phyloP scores from a whole-genome alignment of 192 early-diverging fungal genomes.

The Umbelopsis sp. region DNA sequence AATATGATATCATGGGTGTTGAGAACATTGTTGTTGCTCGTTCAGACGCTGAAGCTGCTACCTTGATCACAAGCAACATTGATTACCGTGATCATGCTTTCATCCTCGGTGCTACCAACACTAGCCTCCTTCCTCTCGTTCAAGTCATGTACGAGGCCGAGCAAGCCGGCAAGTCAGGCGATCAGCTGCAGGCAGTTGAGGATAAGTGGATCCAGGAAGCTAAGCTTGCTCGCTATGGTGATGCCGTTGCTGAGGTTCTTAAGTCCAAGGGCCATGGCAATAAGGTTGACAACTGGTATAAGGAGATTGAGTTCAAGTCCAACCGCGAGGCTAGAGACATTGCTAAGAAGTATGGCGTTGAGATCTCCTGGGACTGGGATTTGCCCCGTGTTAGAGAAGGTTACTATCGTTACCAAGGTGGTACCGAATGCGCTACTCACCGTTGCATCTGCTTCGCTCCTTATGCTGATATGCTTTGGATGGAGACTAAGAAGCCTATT shows the following conservation, averaged over 20 bases:
- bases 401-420: slow-evolving; percentile 96
- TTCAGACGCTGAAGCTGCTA: slow-evolving; percentile 97
- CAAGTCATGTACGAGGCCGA: slow-evolving; percentile 83
- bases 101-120: slow-evolving; percentile 93
- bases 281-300: slow-evolving; percentile 40
- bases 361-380: slow-evolving; percentile 89
- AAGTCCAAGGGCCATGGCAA: slow-evolving; percentile 63
- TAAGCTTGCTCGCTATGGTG: slow-evolving; percentile 78
- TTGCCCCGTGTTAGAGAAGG: slow-evolving; percentile 90
- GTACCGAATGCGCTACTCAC: slow-evolving; percentile 86
- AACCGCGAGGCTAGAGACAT: slow-evolving; percentile 83
- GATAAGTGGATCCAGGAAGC: slow-evolving; percentile 82
- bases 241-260: slow-evolving; percentile 78
- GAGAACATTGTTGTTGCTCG: slow-evolving; percentile 93
- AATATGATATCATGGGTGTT: slow-evolving; percentile 98
- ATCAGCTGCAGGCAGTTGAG: slow-evolving; percentile 81
- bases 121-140: slow-evolving; percentile 66
- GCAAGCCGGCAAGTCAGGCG: slow-evolving; percentile 67
- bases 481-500: slow-evolving; percentile 98
- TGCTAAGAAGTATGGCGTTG: slow-evolving; percentile 74
- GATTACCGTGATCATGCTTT: slow-evolving; percentile 95
- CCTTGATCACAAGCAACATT: slow-evolving; percentile 94
- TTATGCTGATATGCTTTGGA: slow-evolving; percentile 93
- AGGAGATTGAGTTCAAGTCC: slow-evolving; percentile 63
- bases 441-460: slow-evolving; percentile 82